Base-by-base conservation (phyloP, 805 yeast genomes). In the Debaryomyces maramus region DNA sequence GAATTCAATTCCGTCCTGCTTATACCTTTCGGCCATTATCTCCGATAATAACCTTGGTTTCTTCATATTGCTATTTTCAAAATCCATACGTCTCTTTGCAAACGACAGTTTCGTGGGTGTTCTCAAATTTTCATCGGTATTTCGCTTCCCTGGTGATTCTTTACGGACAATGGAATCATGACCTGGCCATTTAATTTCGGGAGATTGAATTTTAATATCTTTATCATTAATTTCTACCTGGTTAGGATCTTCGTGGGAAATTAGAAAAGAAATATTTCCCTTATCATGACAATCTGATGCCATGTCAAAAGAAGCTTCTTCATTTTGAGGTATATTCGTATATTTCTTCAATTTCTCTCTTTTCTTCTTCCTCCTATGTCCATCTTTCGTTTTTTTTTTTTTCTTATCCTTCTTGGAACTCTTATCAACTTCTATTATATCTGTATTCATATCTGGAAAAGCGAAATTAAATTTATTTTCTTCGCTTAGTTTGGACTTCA, bases 11-110 rank as follows among this genome's bases (percentile, higher is more conserved):
- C 36, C 36, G 11, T 15, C 22, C 13, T 9, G 21, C 15, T 23
- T 9, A 14, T 33, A 33, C 17, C 28, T 21, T 33, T 33, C 36
- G 6, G 29, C 29, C 29, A 33, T 19, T 14, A 33, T 33, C n/a
- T 33, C 36, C 10, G 36, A 33, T 24, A 33, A 20, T 11, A 33
- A n/a, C 22, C 36, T 19, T 2, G 32, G 32, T n/a, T 29, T 29
- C 6, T 29, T 29, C 11, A 18, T 11, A 15, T 6, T 10, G 9
- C 16, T 15, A 24, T n/a, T n/a, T n/a, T n/a, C n/a, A n/a, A n/a
- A n/a, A n/a, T n/a, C n/a, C n/a, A n/a, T n/a, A n/a, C n/a, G n/a
- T n/a, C n/a, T n/a, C n/a, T n/a, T n/a, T n/a, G n/a, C n/a, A n/a
- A n/a, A n/a, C n/a, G n/a, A 15, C 28, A 24, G 11, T 10, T 24